Base-by-base conservation (phyloP, 1,139 yeast genomes). In the Saccharomyces hybrid region DNA sequence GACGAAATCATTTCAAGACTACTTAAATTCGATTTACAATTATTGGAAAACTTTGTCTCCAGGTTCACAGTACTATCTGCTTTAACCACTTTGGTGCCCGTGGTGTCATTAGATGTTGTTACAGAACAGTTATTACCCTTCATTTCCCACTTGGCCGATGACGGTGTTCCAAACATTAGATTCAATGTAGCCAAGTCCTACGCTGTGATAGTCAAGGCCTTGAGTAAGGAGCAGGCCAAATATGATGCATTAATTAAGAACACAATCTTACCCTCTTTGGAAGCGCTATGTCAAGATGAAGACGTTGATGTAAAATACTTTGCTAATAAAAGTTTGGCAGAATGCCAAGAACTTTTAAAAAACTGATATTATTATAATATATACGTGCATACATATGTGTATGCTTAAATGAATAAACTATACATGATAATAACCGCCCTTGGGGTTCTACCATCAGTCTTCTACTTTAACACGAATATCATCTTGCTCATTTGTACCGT, bases 181-280 rank as follows among this genome's bases (percentile, higher is more conserved):
- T 93, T 93, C 75, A 93, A 91, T 70, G 91, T 88, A 60, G 98
- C 99, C 27, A 90, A 88, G 71, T 82, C 96, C 31, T 84, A 86
- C 67, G 78, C 82, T 49, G 76, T 78, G 23, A 75, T 88, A 52
- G 83, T 63, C 80, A 47, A 79, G 81, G 68, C 77, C 80, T 41
- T 77, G 82, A 62, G 64, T 49, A 63, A 51, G 50, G 49, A 65
- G 49, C 56, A 52, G 9, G 54, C 59, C 26, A 64, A 58, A 42
- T 63, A 64, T 53, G 65, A 69, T 38, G 74, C 75, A 51, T 71
- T 84, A 57, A 78, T 88, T 52, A 73, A 76, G 50, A 73, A 74
- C 41, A 79, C 80, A 48, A 79, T 95, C 52, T 68, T 85, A 54
- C 86, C 91, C 48, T 77, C 80, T 50, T 78, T 93, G 66, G 82